Evolutionary conservation across 2,329 filamentous ascomycete species (phyloP).

Genomic region (Hymenoscyphus fraxineus): DNA sequence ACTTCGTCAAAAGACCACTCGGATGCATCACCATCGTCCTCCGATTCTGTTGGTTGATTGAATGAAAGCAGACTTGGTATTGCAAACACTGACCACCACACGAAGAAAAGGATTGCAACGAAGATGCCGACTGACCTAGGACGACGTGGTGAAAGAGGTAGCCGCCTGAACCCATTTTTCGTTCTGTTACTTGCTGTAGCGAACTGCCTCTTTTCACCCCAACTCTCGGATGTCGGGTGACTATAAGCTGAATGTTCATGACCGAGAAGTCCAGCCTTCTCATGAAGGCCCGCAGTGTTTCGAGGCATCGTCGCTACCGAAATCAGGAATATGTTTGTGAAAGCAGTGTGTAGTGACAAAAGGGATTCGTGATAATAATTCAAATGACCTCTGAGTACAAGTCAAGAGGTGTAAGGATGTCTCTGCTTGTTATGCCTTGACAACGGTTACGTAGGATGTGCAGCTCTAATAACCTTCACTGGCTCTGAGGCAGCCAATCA

Average conservation of each 20-base stretch:
- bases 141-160: not conserved
- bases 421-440: not conserved
- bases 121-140: not conserved
- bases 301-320: not conserved
- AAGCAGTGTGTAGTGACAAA: not conserved
- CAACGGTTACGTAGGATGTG: not conserved
- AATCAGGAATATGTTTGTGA: not conserved
- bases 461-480: not conserved
- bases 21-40: not conserved
- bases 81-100: constrained; percentile 4
- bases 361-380: no score
- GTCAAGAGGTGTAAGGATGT: not conserved
- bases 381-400: not conserved
- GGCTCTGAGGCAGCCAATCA: not conserved
- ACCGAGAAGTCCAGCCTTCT: not conserved
- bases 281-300: not conserved
- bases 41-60: not conserved
- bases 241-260: not conserved
- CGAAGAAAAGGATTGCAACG: not conserved
- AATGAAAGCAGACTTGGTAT: constrained; percentile 3
- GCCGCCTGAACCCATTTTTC: not conserved
- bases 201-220: not conserved
- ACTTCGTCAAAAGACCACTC: constrained; percentile 5
- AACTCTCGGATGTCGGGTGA: not conserved
- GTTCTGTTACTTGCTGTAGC: not conserved